These are phyloP conservation scores for Aspergillus pseudonomiae DNA, from an alignment of 2,329 filamentous ascomycete genomes.

Conservation along the genomic window DNA sequence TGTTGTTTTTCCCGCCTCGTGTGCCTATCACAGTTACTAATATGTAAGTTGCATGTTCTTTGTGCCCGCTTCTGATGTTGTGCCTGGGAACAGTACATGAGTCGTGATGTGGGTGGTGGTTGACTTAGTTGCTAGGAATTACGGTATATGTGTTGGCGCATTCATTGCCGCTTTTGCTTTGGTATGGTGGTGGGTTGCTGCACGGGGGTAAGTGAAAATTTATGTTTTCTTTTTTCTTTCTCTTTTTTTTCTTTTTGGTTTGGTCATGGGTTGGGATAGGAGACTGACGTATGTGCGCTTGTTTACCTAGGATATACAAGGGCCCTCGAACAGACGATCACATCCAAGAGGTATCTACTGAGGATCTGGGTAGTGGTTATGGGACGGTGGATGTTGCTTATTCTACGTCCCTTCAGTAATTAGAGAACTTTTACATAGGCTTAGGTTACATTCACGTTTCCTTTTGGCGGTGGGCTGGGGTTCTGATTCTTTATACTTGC, in stretches of 20 bases:
- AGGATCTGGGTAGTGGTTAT: conserved; percentile 29
- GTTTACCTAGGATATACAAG: conserved; percentile 54
- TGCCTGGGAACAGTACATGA: too few species aligned
- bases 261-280: not conserved
- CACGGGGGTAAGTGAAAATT: conserved; percentile 38
- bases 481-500: too few species aligned
- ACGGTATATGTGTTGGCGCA: conserved; percentile 50
- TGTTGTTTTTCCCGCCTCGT: conserved; percentile 59
- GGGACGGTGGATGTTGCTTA: conserved; percentile 18
- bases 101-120: not conserved
- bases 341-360: conserved; percentile 36
- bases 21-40: conserved; percentile 53
- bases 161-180: conserved; percentile 55
- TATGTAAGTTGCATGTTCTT: conserved; percentile 42
- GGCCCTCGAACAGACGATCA: conserved; percentile 62
- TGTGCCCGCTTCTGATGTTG: not conserved
- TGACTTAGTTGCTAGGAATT: conserved; percentile 44
- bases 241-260: not conserved
- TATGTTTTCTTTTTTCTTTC: conserved; percentile 13
- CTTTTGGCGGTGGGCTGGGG: not conserved
- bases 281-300: conserved; percentile 15
- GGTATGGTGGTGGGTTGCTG: conserved; percentile 52
- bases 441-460: too few species aligned
- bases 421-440: not conserved
- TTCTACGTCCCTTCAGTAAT: not conserved